phyloP scores from a whole-genome alignment of 768 basidiomycete species.

The Boletus pseudopeckii region DNA sequence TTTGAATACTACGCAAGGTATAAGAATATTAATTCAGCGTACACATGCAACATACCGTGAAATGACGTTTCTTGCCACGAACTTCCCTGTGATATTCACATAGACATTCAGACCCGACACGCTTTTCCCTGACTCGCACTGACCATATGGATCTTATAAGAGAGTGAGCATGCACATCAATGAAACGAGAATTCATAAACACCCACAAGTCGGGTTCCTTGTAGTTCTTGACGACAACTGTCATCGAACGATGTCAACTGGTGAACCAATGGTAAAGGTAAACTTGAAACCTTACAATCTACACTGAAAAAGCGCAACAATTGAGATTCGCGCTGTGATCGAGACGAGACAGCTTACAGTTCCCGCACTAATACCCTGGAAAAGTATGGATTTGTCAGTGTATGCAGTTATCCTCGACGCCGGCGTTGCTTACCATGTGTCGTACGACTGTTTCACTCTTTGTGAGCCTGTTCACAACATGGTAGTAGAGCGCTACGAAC shows the following conservation, averaged over 20 bases:
- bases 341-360: constrained; percentile 48
- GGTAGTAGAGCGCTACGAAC: constrained; percentile 37
- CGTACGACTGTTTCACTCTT: constrained; percentile 43
- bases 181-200: neutral
- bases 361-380: constrained; percentile 68
- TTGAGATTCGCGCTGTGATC: neutral
- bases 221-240: constrained; percentile 71
- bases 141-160: constrained; percentile 75
- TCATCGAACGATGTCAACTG: neutral
- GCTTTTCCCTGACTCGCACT: constrained; percentile 33
- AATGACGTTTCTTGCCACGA: constrained; percentile 77
- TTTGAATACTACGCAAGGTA: constrained; percentile 63
- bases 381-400: constrained; percentile 1
- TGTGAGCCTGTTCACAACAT: constrained; percentile 1
- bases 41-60: constrained; percentile 55
- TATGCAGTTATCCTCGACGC: neutral
- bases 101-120: constrained; percentile 22
- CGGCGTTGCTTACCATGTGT: constrained; percentile 47
- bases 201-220: constrained; percentile 79
- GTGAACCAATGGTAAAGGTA: neutral
- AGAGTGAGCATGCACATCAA: constrained; percentile 2
- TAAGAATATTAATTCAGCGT: neutral
- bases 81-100: constrained; percentile 68
- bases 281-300: constrained; percentile 51
- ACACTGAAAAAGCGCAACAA: constrained; percentile 41